phyloP scores from a whole-genome alignment of 306 rosid genomes.

The Prunus dulcis region DNA sequence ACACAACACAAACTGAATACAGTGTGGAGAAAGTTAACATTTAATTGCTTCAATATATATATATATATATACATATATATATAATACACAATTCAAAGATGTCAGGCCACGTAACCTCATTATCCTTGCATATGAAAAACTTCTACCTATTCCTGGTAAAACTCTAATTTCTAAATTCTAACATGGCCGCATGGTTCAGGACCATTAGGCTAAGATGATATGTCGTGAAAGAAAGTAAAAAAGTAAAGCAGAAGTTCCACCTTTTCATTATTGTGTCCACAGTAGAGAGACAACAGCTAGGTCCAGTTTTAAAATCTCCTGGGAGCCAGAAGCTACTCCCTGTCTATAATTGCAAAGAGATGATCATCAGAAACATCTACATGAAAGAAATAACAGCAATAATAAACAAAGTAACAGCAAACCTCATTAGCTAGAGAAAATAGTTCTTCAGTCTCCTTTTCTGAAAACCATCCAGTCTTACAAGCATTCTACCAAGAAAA shows the following conservation, averaged over 20 bases:
- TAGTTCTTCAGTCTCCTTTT: constrained; percentile 60
- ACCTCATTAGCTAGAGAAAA: constrained; percentile 60
- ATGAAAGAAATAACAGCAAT: not conserved
- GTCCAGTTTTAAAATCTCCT: constrained; percentile 32
- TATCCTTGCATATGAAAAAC: not conserved
- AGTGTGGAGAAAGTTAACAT: not conserved
- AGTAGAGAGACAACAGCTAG: constrained; percentile 32
- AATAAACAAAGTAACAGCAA: constrained; percentile 15
- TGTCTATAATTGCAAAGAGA: constrained; percentile 33
- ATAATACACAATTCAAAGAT: not conserved
- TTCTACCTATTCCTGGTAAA: not conserved
- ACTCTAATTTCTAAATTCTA: not conserved
- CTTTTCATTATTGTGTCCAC: constrained; percentile 56
- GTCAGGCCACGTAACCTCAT: not conserved
- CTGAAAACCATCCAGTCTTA: constrained; percentile 65
- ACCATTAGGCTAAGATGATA: not conserved
- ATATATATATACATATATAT: not conserved
- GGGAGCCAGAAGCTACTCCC: constrained; percentile 46
- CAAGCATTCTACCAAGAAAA: constrained; percentile 62
- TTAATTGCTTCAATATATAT: not conserved
- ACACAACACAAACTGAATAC: not conserved
- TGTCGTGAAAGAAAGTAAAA: not conserved
- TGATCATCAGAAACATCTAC: constrained; percentile 10
- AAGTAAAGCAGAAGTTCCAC: constrained; percentile 34
- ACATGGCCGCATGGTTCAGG: not conserved